Evolutionary conservation across 1,284 basidiomycete species (phyloP), one percentile per base, ranked within the genome.

Genomic region (Chondrostereum purpureum): DNA sequence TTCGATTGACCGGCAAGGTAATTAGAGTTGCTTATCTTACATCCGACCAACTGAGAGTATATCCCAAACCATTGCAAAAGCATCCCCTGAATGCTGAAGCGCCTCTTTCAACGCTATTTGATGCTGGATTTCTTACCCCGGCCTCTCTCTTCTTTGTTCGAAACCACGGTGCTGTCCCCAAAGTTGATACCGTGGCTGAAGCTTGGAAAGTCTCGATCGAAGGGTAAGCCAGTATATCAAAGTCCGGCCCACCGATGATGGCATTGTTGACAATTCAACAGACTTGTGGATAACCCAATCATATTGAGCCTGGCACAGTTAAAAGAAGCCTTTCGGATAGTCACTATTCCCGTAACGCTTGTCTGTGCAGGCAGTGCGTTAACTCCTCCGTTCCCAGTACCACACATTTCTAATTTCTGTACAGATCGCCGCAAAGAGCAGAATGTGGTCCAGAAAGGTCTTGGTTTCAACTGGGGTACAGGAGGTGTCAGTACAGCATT

Each of bases 61-160:
- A n/a, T n/a, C 27, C 27, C n/a, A 8, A 31, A n/a, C 27, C 27
- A 31, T 31, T n/a, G 8, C 8, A 8, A n/a, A 41, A 71, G 54
- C 81, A 83, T 56, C 81, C 80, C 0, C 80, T 77, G 67, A 84
- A 83, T 54, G 56, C 58, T 39, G 82, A 85, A 58, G 67, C 79
- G 0, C 67, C 62, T 4, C 63, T 84, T 8, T 62, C 66, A 3
- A 61, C 65, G 17, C 64, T 84, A 3, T 78, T 75, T 54, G 54
- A 63, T 5, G 63, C 70, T 58, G 78, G 83, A 14, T 85, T 85
- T 56, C 55, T 85, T 39, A 85, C 82, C 0, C 77, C 82, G 0
- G 69, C 71, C 33, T 68, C 75, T 48, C 67, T 85, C n/a, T 79
- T 80, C 60, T 84, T 74, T 55, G 81, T 84, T 14, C 73, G 83